A percentile compares a stretch with the other conserved stretches of the same genome.
Evolutionary conservation across 805 yeast genomes (phyloP).

Genomic region (Starmera amethionina): DNA sequence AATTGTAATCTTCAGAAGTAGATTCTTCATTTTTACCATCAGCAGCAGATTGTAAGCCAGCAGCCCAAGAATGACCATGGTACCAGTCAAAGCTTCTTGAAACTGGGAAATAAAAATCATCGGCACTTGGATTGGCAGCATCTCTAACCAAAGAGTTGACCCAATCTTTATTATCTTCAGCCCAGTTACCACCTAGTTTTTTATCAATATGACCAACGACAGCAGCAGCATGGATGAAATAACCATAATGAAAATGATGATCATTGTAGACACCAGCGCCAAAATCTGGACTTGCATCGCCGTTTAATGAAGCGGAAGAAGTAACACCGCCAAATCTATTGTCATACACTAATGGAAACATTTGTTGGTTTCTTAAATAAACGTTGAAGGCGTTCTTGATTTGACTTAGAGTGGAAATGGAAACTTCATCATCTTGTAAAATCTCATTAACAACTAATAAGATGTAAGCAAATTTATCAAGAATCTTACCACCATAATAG

Average conservation of each 20-base stretch:
- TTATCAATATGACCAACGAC: conserved; percentile 58
- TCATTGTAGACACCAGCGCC: conserved; percentile 77
- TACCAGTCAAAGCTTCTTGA: conserved; percentile 63
- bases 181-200: conserved; percentile 43
- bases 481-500: conserved; percentile 42
- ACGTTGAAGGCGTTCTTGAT: conserved; percentile 34
- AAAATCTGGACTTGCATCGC: conserved; percentile 41
- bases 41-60: conserved; percentile 49
- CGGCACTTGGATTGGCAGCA: conserved; percentile 49
- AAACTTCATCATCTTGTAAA: conserved; percentile 30
- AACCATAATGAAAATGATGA: conserved; percentile 85
- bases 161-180: conserved; percentile 38
- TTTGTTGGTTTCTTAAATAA: conserved; percentile 32
- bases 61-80: conserved; percentile 69
- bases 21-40: conserved; percentile 71
- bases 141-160: conserved; percentile 56
- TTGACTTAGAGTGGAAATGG: conserved; percentile 24
- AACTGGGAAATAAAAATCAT: conserved; percentile 51
- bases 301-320: conserved; percentile 35
- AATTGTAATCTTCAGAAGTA: conserved; percentile 62
- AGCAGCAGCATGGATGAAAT: conserved; percentile 77
- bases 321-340: conserved; percentile 47
- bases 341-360: conserved; percentile 44
- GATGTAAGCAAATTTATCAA: conserved; percentile 50
- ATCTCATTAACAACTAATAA: conserved; percentile 41